Evolutionary conservation across 2,329 filamentous ascomycete species (phyloP), one percentile per base, ranked within the genome.

Genomic region (Fusarium brevicatenulatum): DNA sequence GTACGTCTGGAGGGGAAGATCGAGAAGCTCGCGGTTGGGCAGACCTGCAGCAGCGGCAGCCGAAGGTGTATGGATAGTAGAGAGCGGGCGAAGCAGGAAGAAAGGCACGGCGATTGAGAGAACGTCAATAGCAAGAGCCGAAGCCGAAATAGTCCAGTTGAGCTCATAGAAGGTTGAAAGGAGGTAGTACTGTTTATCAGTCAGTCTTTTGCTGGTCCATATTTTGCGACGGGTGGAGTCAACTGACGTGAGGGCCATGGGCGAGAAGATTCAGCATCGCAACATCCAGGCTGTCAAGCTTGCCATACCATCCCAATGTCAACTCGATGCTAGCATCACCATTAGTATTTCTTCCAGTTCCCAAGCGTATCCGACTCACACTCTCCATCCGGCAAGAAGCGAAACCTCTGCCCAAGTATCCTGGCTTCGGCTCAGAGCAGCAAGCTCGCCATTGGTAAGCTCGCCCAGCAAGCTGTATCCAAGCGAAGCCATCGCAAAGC

Each of bases 141-240:
- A 84, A 36, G 90, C 77, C 25, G 91, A 86, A 1, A 92, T 91
- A 59, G 85, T 81, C 32, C 88, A 84, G 32, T 88, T 87, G 74
- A 97, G 87, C 40, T 86, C 83, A 87, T 97, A 97, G 85, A 97
- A 97, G 58, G 90, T 90, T 36, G 87, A 86, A 34, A 97, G 86
- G 47, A 98, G 90, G 79, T 93, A 93, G 70, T 92, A 89, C 89
- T 91, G 23, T 28, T 36, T 19, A 50, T n/a, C 25, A 40, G 73
- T 77, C 36, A 78, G 72, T 39, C 39, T 65, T 65, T 40, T 46
- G n/a, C 32, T 40, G 25, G 23, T 44, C 43, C 32, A 42, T 25
- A 43, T 55, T 52, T 40, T 9, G 50, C 16, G 55, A 23, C 55
- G 74, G 46, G 40, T 46, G 42, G 62, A 55, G 63, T 59, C 52